These are phyloP conservation scores for Alternaria sp. DNA, from an alignment of 2,329 filamentous ascomycete genomes.

Conservation along the genomic window DNA sequence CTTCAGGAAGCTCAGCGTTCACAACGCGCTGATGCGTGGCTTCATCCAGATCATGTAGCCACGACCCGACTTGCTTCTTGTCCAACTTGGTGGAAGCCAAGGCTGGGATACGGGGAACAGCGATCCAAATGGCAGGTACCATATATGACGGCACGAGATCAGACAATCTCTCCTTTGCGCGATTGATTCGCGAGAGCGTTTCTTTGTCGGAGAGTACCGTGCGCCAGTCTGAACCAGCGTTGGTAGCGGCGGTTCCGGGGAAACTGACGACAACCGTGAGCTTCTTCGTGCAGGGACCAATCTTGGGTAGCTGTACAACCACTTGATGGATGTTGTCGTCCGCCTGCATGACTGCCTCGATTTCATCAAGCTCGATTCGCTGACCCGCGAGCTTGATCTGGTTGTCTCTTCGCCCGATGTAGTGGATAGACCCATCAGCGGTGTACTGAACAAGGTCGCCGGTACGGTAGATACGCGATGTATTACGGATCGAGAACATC, in stretches of 20 bases:
- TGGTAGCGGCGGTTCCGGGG: slow-evolving; percentile 24
- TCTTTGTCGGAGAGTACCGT: slow-evolving; percentile 39
- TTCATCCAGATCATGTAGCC: slow-evolving; percentile 54
- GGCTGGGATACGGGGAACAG: slow-evolving; percentile 42
- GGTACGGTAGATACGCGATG: slow-evolving; percentile 38
- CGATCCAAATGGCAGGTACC: slow-evolving; percentile 44
- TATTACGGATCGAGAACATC: slow-evolving; percentile 5
- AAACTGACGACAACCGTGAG: slow-evolving; percentile 54
- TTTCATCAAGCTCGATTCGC: slow-evolving; percentile 45
- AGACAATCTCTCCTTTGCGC: slow-evolving; percentile 34
- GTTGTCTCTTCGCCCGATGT: slow-evolving; percentile 41
- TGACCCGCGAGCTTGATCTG: slow-evolving; percentile 46
- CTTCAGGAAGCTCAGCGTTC: slow-evolving; percentile 38
- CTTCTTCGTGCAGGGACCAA: slow-evolving; percentile 50
- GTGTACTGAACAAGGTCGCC: slow-evolving; percentile 43
- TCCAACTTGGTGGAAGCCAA: slow-evolving; percentile 41
- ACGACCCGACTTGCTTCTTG: slow-evolving; percentile 46
- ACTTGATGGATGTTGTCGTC: slow-evolving; percentile 44
- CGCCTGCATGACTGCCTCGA: slow-evolving; percentile 39
- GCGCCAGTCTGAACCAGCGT: slow-evolving; percentile 32
- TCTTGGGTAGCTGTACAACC: slow-evolving; percentile 53
- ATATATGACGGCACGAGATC: slow-evolving; percentile 40
- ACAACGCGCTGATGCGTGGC: slow-evolving; percentile 50
- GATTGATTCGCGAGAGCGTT: slow-evolving; percentile 38
- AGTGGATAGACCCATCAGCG: slow-evolving; percentile 34